These are phyloP conservation scores for Ilyonectria destructans DNA, from an alignment of 2,329 filamentous ascomycete species.

Conservation along the genomic window DNA sequence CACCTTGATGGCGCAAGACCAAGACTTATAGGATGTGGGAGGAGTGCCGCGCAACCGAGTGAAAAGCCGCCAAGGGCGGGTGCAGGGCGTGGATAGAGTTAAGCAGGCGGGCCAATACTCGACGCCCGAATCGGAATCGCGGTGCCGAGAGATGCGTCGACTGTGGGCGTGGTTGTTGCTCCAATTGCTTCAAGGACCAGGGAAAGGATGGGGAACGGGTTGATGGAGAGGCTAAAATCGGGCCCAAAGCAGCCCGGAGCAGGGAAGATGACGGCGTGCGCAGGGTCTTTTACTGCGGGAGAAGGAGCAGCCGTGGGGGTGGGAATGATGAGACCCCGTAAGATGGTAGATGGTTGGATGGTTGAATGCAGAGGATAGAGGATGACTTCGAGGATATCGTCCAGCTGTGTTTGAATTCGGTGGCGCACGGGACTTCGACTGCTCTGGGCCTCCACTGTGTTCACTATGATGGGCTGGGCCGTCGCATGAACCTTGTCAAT, in stretches of 20 bases:
- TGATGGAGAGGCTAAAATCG: constrained; percentile 27
- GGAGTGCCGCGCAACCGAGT: constrained; percentile 27
- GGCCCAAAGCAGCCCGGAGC: background rate
- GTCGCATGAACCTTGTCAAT: constrained; percentile 29
- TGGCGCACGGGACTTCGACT: constrained; percentile 28
- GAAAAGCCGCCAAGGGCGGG: constrained; percentile 8
- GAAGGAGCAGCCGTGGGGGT: constrained; percentile 17
- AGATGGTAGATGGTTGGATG: background rate
- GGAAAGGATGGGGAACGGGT: constrained; percentile 20
- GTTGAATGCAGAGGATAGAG: constrained; percentile 5
- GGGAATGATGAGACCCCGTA: background rate
- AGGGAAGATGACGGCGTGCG: background rate
- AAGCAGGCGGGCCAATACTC: constrained; percentile 33
- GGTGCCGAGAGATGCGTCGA: constrained; percentile 43
- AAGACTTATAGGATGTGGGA: constrained; percentile 34
- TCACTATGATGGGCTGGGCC: background rate
- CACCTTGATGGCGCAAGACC: constrained; percentile 24
- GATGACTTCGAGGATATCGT: background rate
- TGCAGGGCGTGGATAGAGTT: constrained; percentile 26
- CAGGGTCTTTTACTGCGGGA: background rate
- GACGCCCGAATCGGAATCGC: constrained; percentile 36
- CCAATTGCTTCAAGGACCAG: constrained; percentile 15
- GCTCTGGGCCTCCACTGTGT: constrained; percentile 1
- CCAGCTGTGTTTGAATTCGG: constrained; percentile 1
- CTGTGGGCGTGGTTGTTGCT: constrained; percentile 24